These are phyloP conservation scores for Nematodospora anomalae DNA, from an alignment of 1,139 yeast genomes.

Conservation along the genomic window DNA sequence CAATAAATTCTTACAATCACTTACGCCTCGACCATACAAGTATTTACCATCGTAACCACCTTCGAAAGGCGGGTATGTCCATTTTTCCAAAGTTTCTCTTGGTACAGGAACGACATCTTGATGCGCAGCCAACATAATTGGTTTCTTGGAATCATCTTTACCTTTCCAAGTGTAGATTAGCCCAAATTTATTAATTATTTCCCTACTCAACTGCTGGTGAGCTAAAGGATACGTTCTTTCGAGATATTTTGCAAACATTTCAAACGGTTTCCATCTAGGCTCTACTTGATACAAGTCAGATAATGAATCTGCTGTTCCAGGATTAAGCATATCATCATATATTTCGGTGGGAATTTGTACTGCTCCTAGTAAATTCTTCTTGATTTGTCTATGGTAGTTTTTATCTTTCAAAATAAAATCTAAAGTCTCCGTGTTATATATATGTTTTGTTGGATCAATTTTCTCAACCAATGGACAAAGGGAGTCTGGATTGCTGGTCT, in stretches of 20 bases:
- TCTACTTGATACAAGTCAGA: conserved; percentile 29
- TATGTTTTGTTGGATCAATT: conserved; percentile 26
- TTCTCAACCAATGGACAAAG: conserved; percentile 38
- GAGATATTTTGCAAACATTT: conserved; percentile 30
- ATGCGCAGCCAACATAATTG: conserved; percentile 47
- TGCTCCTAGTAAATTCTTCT: conserved; percentile 51
- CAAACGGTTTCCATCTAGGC: conserved; percentile 33
- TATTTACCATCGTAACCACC: conserved; percentile 42
- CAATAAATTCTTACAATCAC: conserved; percentile 48
- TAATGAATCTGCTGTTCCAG: conserved; percentile 21
- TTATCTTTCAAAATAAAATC: conserved; percentile 36
- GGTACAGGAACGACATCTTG: conserved; percentile 55
- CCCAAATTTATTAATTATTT: conserved; percentile 32
- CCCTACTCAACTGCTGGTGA: conserved; percentile 30
- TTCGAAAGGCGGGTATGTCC: conserved; percentile 46
- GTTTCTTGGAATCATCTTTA: conserved; percentile 26
- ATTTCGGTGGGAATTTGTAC: conserved; percentile 63
- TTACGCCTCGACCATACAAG: conserved; percentile 47
- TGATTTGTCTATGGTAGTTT: conserved; percentile 38
- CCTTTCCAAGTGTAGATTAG: conserved; percentile 42
- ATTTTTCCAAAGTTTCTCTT: conserved; percentile 35
- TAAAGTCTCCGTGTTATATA: conserved; percentile 24
- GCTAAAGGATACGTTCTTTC: conserved; percentile 32
- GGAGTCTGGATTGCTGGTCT: conserved; percentile 22
- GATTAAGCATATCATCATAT: conserved; percentile 47